A percentile compares a stretch with the other conserved stretches of the same genome.
Evolutionary conservation across 2,329 filamentous ascomycete genomes (phyloP).

Genomic region (Fusarium sp.): DNA sequence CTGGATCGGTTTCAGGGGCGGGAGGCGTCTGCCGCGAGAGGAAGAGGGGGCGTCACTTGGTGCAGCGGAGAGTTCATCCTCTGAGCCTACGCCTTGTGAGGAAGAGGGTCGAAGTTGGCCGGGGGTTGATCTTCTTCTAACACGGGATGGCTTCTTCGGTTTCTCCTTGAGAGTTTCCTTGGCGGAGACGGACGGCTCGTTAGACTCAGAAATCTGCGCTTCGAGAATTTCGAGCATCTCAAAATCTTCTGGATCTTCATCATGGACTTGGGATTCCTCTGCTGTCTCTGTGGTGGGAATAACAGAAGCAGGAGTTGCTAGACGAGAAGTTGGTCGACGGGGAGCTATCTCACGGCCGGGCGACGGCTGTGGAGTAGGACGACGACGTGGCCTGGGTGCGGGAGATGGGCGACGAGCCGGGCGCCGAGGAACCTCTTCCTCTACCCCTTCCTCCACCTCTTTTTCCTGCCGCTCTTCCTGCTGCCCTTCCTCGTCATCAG

Average conservation of each 20-base stretch:
- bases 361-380: neutral
- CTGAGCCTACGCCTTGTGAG: neutral
- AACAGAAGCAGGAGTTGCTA: neutral
- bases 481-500: slow-evolving; percentile 2
- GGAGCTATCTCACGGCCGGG: too few species aligned
- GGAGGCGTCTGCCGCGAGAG: neutral
- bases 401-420: neutral
- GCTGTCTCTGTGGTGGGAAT: neutral
- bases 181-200: neutral
- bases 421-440: neutral
- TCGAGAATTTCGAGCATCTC: neutral
- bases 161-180: neutral
- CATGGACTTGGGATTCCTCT: neutral
- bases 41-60: slow-evolving; percentile 16
- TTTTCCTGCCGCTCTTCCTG: neutral
- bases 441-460: neutral
- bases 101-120: neutral
- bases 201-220: neutral
- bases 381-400: neutral
- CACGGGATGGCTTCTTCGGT: too few species aligned
- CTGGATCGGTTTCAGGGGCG: neutral
- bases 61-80: slow-evolving; percentile 6
- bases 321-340: neutral
- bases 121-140: neutral
- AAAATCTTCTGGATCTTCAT: neutral